Evolutionary conservation across 768 basidiomycete genomes (phyloP).

Genomic region (Pisolithus orientalis): DNA sequence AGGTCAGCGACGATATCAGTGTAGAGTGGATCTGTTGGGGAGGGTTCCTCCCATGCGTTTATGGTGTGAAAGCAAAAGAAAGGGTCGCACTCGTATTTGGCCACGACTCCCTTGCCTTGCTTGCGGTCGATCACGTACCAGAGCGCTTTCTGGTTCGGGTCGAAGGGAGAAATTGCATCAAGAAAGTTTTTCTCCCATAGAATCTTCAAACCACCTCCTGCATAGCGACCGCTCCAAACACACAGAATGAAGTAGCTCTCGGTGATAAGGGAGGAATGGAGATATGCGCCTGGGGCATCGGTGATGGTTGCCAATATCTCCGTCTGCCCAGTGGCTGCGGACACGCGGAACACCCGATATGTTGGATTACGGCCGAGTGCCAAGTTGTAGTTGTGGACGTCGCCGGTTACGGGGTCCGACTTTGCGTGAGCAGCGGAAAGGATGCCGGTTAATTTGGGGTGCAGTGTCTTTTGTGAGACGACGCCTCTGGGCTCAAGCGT

Average conservation of each 20-base stretch:
- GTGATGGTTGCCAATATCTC: slow-evolving; percentile 31
- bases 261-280: slow-evolving; percentile 34
- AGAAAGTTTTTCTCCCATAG: slow-evolving; percentile 27
- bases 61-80: slow-evolving; percentile 37
- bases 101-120: slow-evolving; percentile 29
- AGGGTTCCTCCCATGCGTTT: slow-evolving; percentile 33
- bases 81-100: slow-evolving; percentile 30
- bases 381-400: slow-evolving; percentile 31
- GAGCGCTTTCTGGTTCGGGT: slow-evolving; percentile 18
- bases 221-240: slow-evolving; percentile 29
- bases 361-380: slow-evolving; percentile 19
- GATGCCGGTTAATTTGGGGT: slow-evolving; percentile 27
- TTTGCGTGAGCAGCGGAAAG: slow-evolving; percentile 33
- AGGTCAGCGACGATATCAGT: slow-evolving; percentile 32
- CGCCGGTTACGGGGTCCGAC: slow-evolving; percentile 30
- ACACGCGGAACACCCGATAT: slow-evolving; percentile 33
- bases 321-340: slow-evolving; percentile 23
- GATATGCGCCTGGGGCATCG: slow-evolving; percentile 32
- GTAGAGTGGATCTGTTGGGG: slow-evolving; percentile 16
- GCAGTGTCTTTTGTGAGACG: slow-evolving; percentile 22
- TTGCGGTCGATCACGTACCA: slow-evolving; percentile 36
- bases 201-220: slow-evolving; percentile 23
- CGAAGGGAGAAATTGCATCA: slow-evolving; percentile 27
- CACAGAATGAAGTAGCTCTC: slow-evolving; percentile 31
- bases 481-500: slow-evolving; percentile 32